A percentile compares a stretch with the other conserved stretches of the same genome.
phyloP scores from a whole-genome alignment of 2,329 filamentous ascomycete species.

The Ophiostoma angusticollis region DNA sequence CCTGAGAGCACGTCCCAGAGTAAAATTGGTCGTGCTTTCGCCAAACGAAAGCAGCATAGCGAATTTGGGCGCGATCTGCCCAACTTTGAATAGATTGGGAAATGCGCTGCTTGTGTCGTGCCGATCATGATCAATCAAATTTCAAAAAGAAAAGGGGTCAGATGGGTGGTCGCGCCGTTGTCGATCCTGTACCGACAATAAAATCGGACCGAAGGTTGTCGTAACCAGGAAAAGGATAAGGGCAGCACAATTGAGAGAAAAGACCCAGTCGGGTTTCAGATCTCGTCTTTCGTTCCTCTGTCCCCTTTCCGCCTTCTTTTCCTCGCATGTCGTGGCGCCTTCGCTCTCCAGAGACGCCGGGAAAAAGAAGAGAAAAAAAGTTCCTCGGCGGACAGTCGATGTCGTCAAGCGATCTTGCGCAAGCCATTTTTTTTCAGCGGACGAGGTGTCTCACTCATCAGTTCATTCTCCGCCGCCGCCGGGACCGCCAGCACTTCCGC shows the following conservation, averaged over 20 bases:
- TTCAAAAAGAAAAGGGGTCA: too few species aligned
- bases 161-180: too few species aligned
- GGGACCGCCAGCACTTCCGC: neutral
- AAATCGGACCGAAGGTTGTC: neutral
- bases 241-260: neutral
- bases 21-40: neutral
- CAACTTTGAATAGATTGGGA: too few species aligned
- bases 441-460: too few species aligned
- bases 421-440: too few species aligned
- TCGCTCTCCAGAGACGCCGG: neutral
- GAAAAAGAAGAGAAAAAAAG: too few species aligned
- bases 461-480: neutral
- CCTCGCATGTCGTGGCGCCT: neutral
- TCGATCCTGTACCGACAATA: constrained; percentile 1
- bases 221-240: neutral
- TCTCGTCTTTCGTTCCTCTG: too few species aligned
- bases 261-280: neutral
- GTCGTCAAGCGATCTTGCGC: too few species aligned
- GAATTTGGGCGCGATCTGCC: neutral
- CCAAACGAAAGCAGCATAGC: constrained; percentile 8
- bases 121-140: constrained; percentile 7
- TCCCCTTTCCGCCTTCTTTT: too few species aligned
- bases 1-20: too few species aligned
- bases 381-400: too few species aligned
- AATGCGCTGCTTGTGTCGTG: too few species aligned